Evolutionary conservation across 257 asterid species (phyloP).

Genomic region (Solanum raphanifolium): DNA sequence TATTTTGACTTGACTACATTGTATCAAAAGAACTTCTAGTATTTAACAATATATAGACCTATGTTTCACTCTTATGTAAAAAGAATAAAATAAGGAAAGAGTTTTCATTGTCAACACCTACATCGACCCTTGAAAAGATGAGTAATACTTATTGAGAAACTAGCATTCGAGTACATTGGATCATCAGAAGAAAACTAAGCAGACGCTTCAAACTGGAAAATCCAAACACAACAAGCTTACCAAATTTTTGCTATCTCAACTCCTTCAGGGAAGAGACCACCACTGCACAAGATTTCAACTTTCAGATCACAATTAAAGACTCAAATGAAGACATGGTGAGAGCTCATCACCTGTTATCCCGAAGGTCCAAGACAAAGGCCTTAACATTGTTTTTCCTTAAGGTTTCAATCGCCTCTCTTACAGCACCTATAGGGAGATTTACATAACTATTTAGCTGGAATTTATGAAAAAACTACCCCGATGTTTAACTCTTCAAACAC

Average conservation of each 20-base stretch:
- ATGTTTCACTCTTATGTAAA: background rate
- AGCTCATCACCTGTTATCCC: slow-evolving; percentile 79
- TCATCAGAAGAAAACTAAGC: background rate
- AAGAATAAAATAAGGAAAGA: background rate
- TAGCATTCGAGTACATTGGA: background rate
- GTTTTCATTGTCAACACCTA: background rate
- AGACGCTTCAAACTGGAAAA: background rate
- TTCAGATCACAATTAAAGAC: slow-evolving; percentile 14
- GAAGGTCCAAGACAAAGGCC: slow-evolving; percentile 84
- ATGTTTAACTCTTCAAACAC: background rate
- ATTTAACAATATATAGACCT: background rate
- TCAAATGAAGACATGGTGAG: slow-evolving; percentile 6
- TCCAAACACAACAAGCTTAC: slow-evolving; percentile 35
- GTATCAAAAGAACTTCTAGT: background rate
- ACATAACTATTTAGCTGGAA: background rate
- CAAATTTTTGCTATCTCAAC: slow-evolving; percentile 96
- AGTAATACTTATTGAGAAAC: background rate
- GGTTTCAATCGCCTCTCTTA: slow-evolving; percentile 77
- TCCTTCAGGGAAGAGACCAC: slow-evolving; percentile 99
- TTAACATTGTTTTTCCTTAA: slow-evolving; percentile 68
- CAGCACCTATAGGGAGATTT: slow-evolving; percentile 50
- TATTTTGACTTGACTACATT: background rate
- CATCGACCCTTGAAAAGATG: background rate
- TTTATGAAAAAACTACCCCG: background rate
- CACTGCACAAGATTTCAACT: slow-evolving; percentile 46